Evolutionary conservation across 257 asterid species (phyloP).

Genomic region (Cynanchum wilfordii): DNA sequence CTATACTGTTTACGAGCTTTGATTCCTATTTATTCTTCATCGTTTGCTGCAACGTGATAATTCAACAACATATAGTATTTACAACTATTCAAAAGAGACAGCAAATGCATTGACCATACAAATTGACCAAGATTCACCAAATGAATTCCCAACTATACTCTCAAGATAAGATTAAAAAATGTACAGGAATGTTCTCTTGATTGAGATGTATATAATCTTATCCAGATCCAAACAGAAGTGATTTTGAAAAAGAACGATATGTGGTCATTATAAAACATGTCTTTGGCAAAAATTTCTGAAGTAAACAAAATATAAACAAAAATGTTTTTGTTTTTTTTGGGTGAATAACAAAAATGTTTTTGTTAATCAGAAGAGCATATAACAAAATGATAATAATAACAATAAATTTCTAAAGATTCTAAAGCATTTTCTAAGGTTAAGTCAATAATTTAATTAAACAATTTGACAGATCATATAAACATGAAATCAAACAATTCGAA

Average conservation of each 20-base stretch:
- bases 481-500: not conserved
- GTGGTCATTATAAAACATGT: no score
- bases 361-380: not conserved
- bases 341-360: not conserved
- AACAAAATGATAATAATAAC: not conserved
- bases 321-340: not conserved
- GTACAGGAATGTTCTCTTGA: not conserved
- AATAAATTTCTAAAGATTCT: not conserved
- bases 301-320: not conserved
- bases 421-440: not conserved
- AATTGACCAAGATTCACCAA: no score
- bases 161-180: no score
- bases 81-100: not conserved
- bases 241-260: not conserved
- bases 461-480: not conserved
- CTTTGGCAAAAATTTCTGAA: not conserved
- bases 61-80: not conserved
- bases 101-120: no score
- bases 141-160: no score
- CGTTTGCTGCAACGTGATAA: not conserved
- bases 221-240: not conserved
- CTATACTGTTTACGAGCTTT: not conserved
- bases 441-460: not conserved
- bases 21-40: not conserved
- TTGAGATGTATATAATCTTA: not conserved